Conservation (phyloP, 345 rosid species). For the Pistacia integerrima region DNA sequence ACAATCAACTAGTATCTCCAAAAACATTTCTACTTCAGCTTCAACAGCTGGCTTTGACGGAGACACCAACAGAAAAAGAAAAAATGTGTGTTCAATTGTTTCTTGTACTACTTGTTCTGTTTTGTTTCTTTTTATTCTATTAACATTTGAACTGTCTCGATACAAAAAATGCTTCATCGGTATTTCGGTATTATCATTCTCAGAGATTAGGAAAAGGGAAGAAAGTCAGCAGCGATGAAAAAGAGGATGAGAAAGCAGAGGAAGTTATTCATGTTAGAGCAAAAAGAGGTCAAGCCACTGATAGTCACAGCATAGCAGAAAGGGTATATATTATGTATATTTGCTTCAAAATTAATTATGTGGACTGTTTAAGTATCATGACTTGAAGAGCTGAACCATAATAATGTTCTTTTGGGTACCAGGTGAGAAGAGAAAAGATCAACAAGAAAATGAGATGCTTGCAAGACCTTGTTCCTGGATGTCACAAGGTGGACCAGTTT, state of each 20-base stretch:
- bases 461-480: constrained; percentile 61
- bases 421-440: constrained; percentile 60
- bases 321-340: constrained; percentile 35
- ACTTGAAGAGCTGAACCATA: neutral
- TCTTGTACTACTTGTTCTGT: neutral
- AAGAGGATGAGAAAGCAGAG: constrained; percentile 30
- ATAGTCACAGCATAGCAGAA: constrained; percentile 62
- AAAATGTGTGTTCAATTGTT: constrained; percentile 21
- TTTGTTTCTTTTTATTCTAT: neutral
- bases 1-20: constrained; percentile 27
- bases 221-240: constrained; percentile 33
- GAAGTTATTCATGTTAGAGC: constrained; percentile 62
- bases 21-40: constrained; percentile 26
- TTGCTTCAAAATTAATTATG: neutral
- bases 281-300: constrained; percentile 63
- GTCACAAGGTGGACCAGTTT: constrained; percentile 42
- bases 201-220: constrained; percentile 43
- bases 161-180: neutral
- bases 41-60: constrained; percentile 25
- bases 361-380: neutral
- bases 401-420: neutral
- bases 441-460: constrained; percentile 48
- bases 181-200: neutral
- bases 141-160: neutral
- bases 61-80: constrained; percentile 21